Conservation (phyloP, 2,329 filamentous ascomycete species). For the Paecilomyces fulvus region DNA sequence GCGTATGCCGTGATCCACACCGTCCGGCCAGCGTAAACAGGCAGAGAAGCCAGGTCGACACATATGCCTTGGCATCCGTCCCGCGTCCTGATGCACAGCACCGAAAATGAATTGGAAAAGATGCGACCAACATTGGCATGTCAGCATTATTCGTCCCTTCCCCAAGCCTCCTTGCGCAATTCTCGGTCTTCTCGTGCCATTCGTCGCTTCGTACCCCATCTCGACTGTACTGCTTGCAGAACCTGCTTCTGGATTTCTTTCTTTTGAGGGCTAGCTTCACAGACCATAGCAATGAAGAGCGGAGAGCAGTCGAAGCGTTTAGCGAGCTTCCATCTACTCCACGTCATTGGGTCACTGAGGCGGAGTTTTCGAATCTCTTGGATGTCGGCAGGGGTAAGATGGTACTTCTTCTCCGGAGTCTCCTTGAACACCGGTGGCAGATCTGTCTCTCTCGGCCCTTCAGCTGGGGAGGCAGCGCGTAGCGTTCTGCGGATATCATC, state of each 20-base stretch:
- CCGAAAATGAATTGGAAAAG: conserved; percentile 1
- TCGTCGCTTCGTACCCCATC: conserved; percentile 53
- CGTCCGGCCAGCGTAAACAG: background rate
- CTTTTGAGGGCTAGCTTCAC: conserved; percentile 44
- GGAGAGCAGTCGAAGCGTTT: conserved; percentile 55
- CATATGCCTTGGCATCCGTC: background rate
- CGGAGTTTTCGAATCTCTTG: conserved; percentile 52
- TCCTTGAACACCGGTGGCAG: conserved; percentile 44
- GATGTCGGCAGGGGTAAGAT: conserved; percentile 49
- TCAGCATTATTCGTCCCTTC: conserved; percentile 43
- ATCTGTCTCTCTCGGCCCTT: conserved; percentile 12
- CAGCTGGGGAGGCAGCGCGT: conserved; percentile 26
- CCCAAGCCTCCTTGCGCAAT: conserved; percentile 54
- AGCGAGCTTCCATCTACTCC: conserved; percentile 52
- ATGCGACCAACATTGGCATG: conserved; percentile 1
- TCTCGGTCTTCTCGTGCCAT: conserved; percentile 54
- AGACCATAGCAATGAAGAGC: conserved; percentile 55
- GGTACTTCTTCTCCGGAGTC: conserved; percentile 51
- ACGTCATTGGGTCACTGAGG: conserved; percentile 46
- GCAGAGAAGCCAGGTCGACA: background rate
- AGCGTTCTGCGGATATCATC: conserved; percentile 47
- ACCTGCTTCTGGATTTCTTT: conserved; percentile 38
- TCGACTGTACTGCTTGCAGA: conserved; percentile 47
- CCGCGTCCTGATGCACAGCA: background rate
- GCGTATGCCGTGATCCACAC: background rate